Percentiles rank a stretch among this genome's conserved stretches.
These are phyloP conservation scores for Camptophora hylomeconis DNA, from an alignment of 2,329 filamentous ascomycete genomes.

Conservation along the genomic window DNA sequence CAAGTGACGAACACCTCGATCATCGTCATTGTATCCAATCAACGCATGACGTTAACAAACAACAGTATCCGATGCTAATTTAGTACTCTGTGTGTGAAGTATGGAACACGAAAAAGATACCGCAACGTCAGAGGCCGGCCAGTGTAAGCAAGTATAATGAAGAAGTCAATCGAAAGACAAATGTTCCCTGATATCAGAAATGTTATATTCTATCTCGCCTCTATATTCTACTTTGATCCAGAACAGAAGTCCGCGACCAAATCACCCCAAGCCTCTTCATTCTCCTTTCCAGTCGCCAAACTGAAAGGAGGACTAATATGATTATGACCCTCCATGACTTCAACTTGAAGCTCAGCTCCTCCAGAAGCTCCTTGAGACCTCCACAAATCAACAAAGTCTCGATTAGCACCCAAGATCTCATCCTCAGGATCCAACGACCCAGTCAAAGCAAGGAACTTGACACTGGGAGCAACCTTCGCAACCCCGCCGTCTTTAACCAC, in stretches of 20 bases:
- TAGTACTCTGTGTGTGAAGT: too few species aligned
- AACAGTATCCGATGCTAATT: too few species aligned
- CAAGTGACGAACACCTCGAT: too few species aligned
- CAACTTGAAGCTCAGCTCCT: conserved; percentile 1
- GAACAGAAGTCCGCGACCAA: conserved; percentile 5
- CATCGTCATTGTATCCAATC: too few species aligned
- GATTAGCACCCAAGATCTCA: conserved; percentile 8
- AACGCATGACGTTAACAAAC: too few species aligned
- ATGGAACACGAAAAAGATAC: too few species aligned
- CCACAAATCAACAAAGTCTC: conserved; percentile 10
- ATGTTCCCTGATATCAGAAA: too few species aligned
- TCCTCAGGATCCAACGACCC: conserved; percentile 9
- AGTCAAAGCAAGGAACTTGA: conserved; percentile 6
- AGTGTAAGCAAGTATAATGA: too few species aligned
- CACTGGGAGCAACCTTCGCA: conserved; percentile 2
- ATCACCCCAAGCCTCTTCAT: conserved; percentile 4
- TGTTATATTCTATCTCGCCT: too few species aligned
- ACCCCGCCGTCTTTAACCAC: conserved; percentile 1
- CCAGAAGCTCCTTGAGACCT: neutral
- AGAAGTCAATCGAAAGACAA: too few species aligned
- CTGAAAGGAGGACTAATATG: conserved; percentile 6
- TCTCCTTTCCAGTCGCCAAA: conserved; percentile 4
- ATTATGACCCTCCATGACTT: conserved; percentile 6
- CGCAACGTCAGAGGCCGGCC: too few species aligned
- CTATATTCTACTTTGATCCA: too few species aligned